Evolutionary conservation across 2,329 filamentous ascomycete genomes (phyloP).

Genomic region (Thielaviopsis euricoi): DNA sequence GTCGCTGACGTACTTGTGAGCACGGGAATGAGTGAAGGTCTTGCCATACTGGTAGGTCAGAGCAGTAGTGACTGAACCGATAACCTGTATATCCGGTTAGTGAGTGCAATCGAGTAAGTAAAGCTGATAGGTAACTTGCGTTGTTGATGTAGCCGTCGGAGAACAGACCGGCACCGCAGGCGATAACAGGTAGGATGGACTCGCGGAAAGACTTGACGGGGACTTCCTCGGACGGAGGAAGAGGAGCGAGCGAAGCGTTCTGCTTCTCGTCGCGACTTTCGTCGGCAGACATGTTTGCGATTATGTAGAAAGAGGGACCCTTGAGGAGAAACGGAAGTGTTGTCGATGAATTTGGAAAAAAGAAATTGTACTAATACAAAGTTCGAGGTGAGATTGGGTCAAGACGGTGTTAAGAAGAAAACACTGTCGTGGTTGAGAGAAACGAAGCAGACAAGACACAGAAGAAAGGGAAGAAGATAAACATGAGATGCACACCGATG

Average conservation of each 20-base stretch:
- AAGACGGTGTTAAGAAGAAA: too few relatives aligned
- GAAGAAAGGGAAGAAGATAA: too few relatives aligned
- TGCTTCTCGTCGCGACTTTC: neutral
- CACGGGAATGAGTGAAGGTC: conserved; percentile 50
- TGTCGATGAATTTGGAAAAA: neutral
- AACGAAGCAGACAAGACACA: too few relatives aligned
- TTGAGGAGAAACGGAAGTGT: neutral
- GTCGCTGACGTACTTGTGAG: conserved; percentile 58
- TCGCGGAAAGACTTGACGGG: conserved; percentile 6
- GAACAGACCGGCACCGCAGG: conserved; percentile 79
- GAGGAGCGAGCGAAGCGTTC: neutral
- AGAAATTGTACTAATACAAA: too few relatives aligned
- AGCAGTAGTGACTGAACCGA: conserved; percentile 72
- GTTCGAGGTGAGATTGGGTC: too few relatives aligned
- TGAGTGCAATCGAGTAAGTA: neutral
- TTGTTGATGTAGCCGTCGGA: conserved; percentile 87
- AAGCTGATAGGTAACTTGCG: conserved; percentile 30
- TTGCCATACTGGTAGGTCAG: conserved; percentile 51
- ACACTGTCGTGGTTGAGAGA: too few relatives aligned
- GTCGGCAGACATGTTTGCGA: neutral
- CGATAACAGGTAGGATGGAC: conserved; percentile 49
- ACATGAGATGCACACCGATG: too few relatives aligned
- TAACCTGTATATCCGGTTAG: conserved; percentile 42
- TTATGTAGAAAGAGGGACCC: neutral
- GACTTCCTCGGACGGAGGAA: neutral